phyloP scores from a whole-genome alignment of 805 yeast genomes.

The Nakazawaea wickerhamii region DNA sequence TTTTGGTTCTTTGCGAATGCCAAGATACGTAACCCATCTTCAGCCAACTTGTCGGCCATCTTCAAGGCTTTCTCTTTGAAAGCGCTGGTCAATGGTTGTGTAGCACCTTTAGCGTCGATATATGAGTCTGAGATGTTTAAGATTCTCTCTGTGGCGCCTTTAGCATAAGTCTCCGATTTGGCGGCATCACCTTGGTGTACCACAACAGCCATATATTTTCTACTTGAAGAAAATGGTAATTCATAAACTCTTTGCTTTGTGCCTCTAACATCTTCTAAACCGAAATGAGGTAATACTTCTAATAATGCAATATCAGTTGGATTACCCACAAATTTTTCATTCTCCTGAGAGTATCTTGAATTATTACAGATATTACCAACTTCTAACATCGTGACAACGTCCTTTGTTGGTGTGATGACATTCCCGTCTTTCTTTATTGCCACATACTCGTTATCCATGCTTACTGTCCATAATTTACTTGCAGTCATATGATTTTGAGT shows the following conservation, averaged over 20 bases:
- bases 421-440: slow-evolving; percentile 42
- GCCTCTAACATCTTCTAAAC: slow-evolving; percentile 63
- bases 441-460: slow-evolving; percentile 35
- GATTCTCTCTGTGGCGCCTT: slow-evolving; percentile 87
- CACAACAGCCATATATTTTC: slow-evolving; percentile 89
- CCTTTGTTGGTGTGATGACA: slow-evolving; percentile 38
- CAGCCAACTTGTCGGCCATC: slow-evolving; percentile 63
- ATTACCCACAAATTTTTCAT: slow-evolving; percentile 75
- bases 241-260: slow-evolving; percentile 59
- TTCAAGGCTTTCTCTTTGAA: slow-evolving; percentile 41
- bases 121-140: slow-evolving; percentile 56
- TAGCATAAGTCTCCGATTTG: slow-evolving; percentile 59
- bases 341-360: slow-evolving; percentile 62
- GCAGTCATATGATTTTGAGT: slow-evolving; percentile 92
- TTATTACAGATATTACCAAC: slow-evolving; percentile 74
- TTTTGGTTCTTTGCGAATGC: slow-evolving; percentile 61
- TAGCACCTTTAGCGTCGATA: slow-evolving; percentile 52
- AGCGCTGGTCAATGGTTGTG: slow-evolving; percentile 51
- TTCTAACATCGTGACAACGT: slow-evolving; percentile 51
- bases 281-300: slow-evolving; percentile 67
- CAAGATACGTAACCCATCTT: slow-evolving; percentile 80
- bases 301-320: slow-evolving; percentile 92
- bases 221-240: slow-evolving; percentile 74
- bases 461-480: slow-evolving; percentile 75
- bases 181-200: slow-evolving; percentile 53